phyloP scores from a whole-genome alignment of 2,329 filamentous ascomycete genomes.

The Fusarium tupiense region DNA sequence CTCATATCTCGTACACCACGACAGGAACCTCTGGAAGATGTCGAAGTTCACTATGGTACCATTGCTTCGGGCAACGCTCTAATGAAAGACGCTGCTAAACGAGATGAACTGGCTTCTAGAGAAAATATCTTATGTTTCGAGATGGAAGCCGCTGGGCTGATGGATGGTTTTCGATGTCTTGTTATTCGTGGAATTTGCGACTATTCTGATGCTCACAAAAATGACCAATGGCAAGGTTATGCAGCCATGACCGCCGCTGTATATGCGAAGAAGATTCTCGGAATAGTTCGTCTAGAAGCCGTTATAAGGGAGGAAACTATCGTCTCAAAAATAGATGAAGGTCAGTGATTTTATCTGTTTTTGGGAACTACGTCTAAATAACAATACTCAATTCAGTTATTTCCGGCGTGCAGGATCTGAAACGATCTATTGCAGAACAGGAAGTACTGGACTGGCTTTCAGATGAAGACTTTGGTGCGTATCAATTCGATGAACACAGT shows the following conservation, averaged over 20 bases:
- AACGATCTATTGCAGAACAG: neutral
- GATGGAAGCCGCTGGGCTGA: neutral
- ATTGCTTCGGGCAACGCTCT: neutral
- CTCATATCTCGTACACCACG: rapidly evolving
- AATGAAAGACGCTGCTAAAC: rapidly evolving
- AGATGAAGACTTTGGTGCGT: rapidly evolving
- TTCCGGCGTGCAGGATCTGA: rapidly evolving
- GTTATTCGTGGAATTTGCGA: neutral
- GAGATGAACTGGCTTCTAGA: neutral
- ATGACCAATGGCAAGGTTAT: neutral
- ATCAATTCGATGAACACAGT: neutral
- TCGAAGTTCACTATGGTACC: neutral
- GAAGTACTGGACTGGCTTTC: rapidly evolving
- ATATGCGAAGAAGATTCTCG: neutral
- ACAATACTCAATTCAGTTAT: neutral
- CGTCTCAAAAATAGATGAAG: rapidly evolving
- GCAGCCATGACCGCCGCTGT: neutral
- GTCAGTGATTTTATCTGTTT: rapidly evolving
- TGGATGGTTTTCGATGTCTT: neutral
- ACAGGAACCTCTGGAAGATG: rapidly evolving
- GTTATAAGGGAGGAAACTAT: rapidly evolving
- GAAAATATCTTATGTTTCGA: neutral
- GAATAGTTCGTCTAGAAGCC: rapidly evolving
- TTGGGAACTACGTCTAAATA: rapidly evolving
- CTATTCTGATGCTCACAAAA: neutral